A percentile compares a stretch with the other conserved stretches of the same genome.
Evolutionary conservation across 441 rosid species (phyloP).

Genomic region (Jatropha multifida): DNA sequence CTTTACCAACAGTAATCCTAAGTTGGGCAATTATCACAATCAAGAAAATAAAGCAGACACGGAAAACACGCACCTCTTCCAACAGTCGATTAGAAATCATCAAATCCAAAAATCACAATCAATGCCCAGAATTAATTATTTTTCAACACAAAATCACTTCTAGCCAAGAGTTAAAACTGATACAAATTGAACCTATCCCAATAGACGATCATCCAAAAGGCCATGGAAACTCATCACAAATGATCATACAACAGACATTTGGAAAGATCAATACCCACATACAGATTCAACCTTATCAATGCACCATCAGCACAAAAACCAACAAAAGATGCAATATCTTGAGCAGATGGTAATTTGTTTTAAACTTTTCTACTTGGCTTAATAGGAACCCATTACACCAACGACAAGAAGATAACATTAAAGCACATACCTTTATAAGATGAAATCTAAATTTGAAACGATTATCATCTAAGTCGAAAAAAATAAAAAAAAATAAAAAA

Average conservation of each 20-base stretch:
- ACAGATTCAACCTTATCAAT: conserved; percentile 24
- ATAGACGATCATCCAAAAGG: conserved; percentile 25
- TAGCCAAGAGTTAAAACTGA: neutral
- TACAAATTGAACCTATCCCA: conserved; percentile 11
- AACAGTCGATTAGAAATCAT: neutral
- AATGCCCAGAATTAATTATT: conserved; percentile 14
- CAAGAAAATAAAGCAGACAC: neutral
- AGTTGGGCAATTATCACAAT: neutral
- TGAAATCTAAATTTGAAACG: neutral
- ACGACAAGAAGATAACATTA: neutral
- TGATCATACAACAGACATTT: neutral
- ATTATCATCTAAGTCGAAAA: neutral
- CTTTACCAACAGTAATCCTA: neutral
- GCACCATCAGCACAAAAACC: conserved; percentile 22
- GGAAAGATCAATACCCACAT: conserved; percentile 17
- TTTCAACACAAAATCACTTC: conserved; percentile 7
- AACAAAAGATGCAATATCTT: neutral
- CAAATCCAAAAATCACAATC: conserved; percentile 8
- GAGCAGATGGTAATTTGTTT: neutral
- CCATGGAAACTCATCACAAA: conserved; percentile 4
- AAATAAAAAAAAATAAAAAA: neutral
- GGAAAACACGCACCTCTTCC: too few relatives aligned
- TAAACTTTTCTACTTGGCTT: neutral
- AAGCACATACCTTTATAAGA: conserved; percentile 19
- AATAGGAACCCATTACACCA: conserved; percentile 13